Base-by-base conservation (phyloP, 345 rosid genomes). In the Draba incana region DNA sequence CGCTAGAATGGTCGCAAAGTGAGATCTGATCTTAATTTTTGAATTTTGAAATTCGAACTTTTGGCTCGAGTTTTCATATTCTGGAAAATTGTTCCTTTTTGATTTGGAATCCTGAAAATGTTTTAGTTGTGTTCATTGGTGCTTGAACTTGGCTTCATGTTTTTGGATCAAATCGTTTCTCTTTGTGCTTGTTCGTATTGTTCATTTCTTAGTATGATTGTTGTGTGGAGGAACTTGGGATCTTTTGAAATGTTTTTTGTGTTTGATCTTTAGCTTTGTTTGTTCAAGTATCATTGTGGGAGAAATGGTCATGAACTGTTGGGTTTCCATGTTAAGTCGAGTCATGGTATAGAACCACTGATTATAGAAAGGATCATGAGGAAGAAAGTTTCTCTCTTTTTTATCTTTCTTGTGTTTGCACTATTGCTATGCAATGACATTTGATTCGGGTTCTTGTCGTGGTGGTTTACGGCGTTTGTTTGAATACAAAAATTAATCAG, bases 1-100 rank as follows among this genome's bases (percentile, higher is more conserved):
- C 66, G 79, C 93, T 61, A 81, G 93, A 71, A 92, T 92, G 92
- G 92, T 92, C 9, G 90, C 96, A 23, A 92, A 92, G 87, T 92
- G 85, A 90, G 69, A 71, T 66, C 53, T 23, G 9, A 39, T 39
- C 27, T 50, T 30, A 3, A 5, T 11, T 31, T 55, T 33, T 55
- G 49, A 38, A 65, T 13, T 24, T 49, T 12, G 44, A 10, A 35
- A 50, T 64, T 50, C 14, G 31, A 15, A 5, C 8, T 35, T 20
- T 20, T 20, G 20, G 20, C 20, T 20, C 20, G 20, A 20, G n/a
- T 31, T 7, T 31, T n/a, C n/a, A n/a, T n/a, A n/a, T n/a, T n/a
- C n/a, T n/a, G n/a, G 35, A 16, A 23, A 7, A 9, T 15, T 41
- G 33, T 23, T 58, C 2, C 16, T 25, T 58, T 58, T 24, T 6